Conservation (phyloP, 1,139 yeast species). For the Komagataea norvegica region DNA sequence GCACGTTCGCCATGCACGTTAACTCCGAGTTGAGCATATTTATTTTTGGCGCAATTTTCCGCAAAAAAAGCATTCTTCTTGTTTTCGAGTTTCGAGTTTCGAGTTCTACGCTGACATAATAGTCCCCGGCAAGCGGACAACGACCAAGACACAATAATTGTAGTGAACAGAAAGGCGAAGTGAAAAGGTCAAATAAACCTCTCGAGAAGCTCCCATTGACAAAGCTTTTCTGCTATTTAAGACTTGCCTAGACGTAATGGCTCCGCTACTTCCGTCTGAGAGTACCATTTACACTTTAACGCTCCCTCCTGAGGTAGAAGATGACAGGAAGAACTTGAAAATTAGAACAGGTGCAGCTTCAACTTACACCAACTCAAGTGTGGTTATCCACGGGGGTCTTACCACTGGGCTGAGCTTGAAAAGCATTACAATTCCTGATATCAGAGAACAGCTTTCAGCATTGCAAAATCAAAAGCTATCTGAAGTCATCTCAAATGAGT, state of each 20-base stretch:
- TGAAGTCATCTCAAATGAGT: constrained; percentile 43
- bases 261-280: constrained; percentile 33
- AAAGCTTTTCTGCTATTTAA: too few relatives aligned
- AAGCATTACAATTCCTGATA: constrained; percentile 34
- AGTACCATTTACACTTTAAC: constrained; percentile 29
- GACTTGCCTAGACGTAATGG: constrained; percentile 23
- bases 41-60: too few relatives aligned
- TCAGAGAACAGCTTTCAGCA: constrained; percentile 14
- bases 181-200: background rate
- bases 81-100: too few relatives aligned
- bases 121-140: too few relatives aligned
- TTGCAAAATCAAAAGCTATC: constrained; percentile 4
- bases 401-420: constrained; percentile 49
- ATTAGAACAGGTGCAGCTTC: constrained; percentile 67
- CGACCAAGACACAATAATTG: too few relatives aligned
- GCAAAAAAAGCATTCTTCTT: too few relatives aligned
- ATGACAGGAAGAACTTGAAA: constrained; percentile 34
- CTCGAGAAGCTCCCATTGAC: too few relatives aligned
- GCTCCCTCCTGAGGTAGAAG: constrained; percentile 27
- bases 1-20: too few relatives aligned
- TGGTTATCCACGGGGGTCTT: constrained; percentile 67
- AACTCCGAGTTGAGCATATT: too few relatives aligned
- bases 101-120: too few relatives aligned
- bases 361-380: constrained; percentile 50
- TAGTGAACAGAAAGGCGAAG: too few relatives aligned